A percentile compares a stretch with the other conserved stretches of the same genome.
These are phyloP conservation scores for Maudiozyma serrabonitensis DNA, from an alignment of 805 yeast species.

Conservation along the genomic window DNA sequence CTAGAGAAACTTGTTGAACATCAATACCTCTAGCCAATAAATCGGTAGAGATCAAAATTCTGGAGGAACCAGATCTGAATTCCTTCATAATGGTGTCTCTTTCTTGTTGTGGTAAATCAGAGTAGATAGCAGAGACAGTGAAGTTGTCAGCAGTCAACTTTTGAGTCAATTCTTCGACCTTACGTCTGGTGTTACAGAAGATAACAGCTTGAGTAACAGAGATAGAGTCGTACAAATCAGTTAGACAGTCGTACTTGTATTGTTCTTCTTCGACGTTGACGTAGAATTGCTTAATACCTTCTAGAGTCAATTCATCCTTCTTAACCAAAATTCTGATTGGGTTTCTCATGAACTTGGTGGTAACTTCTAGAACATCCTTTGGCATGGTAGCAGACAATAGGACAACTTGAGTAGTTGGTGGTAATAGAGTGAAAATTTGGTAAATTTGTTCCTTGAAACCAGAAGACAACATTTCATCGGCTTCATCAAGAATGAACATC, in stretches of 20 bases:
- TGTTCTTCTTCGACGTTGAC: constrained; percentile 86
- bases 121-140: constrained; percentile 93
- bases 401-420: constrained; percentile 83
- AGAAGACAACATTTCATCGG: constrained; percentile 81
- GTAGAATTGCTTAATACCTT: constrained; percentile 89
- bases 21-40: constrained; percentile 98
- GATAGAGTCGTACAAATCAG: constrained; percentile 90
- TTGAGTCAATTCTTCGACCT: constrained; percentile 84
- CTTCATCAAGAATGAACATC: constrained; percentile 95
- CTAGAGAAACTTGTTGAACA: constrained; percentile 94
- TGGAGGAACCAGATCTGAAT: constrained; percentile 85
- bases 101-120: constrained; percentile 92
- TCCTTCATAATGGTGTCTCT: constrained; percentile 93
- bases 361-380: constrained; percentile 81
- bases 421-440: constrained; percentile 78
- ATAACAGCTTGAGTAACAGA: constrained; percentile 96
- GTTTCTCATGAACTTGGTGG: constrained; percentile 83
- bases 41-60: constrained; percentile 93
- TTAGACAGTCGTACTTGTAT: constrained; percentile 88
- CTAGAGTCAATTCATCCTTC: constrained; percentile 86
- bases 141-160: constrained; percentile 73
- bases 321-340: constrained; percentile 92
- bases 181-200: constrained; percentile 92
- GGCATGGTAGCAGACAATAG: constrained; percentile 93
- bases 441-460: constrained; percentile 95